These are phyloP conservation scores for Stephania cephalantha DNA, from an alignment of 164 flowering plant genomes.

Conservation along the genomic window DNA sequence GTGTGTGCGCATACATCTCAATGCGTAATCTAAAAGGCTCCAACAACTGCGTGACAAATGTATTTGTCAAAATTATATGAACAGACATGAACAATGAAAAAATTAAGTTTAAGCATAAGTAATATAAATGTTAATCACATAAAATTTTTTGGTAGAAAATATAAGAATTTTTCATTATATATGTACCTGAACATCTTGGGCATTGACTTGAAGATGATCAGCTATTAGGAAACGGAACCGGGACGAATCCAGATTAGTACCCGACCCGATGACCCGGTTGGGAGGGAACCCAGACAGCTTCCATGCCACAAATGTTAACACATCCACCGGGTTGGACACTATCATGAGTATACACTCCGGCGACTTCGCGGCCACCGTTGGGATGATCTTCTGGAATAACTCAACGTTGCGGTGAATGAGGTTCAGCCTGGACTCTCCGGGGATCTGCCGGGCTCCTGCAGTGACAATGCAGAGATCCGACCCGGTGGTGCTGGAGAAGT, in stretches of 20 bases:
- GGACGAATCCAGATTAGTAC: conserved; percentile 17
- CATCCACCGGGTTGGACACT: conserved; percentile 17
- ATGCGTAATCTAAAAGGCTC: too few species aligned
- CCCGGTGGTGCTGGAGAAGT: conserved; percentile 30
- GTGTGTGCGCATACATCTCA: too few species aligned
- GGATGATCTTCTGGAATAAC: conserved; percentile 41
- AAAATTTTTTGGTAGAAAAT: too few species aligned
- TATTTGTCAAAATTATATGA: too few species aligned
- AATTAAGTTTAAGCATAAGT: too few species aligned
- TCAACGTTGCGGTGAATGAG: conserved; percentile 58
- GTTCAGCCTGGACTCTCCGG: conserved; percentile 64
- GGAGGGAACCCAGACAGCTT: conserved; percentile 15
- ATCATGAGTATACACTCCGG: conserved; percentile 11
- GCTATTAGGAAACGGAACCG: conserved; percentile 18
- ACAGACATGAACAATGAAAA: too few species aligned
- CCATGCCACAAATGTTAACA: conserved; percentile 15
- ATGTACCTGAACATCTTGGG: conserved; percentile 18
- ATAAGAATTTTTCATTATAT: too few species aligned
- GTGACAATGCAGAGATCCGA: conserved; percentile 77
- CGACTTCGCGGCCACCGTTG: conserved; percentile 31
- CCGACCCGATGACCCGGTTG: conserved; percentile 13
- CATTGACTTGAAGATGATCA: conserved; percentile 16
- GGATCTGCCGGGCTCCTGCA: conserved; percentile 69
- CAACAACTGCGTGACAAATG: too few species aligned
- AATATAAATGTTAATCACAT: too few species aligned